These are phyloP conservation scores for Russula sp. DNA, from an alignment of 768 basidiomycete species.

Conservation along the genomic window DNA sequence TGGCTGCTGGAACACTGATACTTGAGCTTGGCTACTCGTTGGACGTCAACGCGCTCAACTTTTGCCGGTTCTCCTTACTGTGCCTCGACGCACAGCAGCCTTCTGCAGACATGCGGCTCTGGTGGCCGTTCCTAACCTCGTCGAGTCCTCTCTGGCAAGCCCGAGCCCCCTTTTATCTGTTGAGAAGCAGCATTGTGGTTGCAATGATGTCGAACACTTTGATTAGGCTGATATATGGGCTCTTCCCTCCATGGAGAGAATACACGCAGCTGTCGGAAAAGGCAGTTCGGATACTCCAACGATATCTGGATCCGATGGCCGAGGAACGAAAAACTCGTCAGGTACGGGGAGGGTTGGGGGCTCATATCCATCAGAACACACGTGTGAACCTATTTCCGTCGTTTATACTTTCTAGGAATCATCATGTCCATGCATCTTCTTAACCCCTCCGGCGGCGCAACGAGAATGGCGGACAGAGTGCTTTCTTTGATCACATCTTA, in stretches of 20 bases:
- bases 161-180: background rate
- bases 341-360: constrained; percentile 40
- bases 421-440: constrained; percentile 86
- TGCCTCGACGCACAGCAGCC: constrained; percentile 27
- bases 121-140: constrained; percentile 81
- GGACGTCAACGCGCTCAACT: constrained; percentile 92
- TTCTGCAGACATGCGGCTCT: constrained; percentile 40
- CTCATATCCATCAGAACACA: background rate
- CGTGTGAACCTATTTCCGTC: background rate
- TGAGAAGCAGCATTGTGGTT: background rate
- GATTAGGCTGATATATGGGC: constrained; percentile 83
- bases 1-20: constrained; percentile 45
- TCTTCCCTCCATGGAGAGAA: constrained; percentile 60
- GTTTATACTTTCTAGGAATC: constrained; percentile 52
- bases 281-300: constrained; percentile 35
- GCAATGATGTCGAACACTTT: background rate
- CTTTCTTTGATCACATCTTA: constrained; percentile 72
- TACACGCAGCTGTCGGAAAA: constrained; percentile 86
- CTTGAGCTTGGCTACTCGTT: constrained; percentile 64
- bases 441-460: background rate
- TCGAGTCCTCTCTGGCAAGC: constrained; percentile 79
- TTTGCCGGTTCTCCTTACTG: constrained; percentile 82
- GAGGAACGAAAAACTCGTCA: constrained; percentile 50
- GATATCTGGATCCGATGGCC: constrained; percentile 43
- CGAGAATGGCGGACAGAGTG: constrained; percentile 31